These are phyloP conservation scores for Darksidea phi DNA, from an alignment of 495 filamentous ascomycete species.

Conservation along the genomic window DNA sequence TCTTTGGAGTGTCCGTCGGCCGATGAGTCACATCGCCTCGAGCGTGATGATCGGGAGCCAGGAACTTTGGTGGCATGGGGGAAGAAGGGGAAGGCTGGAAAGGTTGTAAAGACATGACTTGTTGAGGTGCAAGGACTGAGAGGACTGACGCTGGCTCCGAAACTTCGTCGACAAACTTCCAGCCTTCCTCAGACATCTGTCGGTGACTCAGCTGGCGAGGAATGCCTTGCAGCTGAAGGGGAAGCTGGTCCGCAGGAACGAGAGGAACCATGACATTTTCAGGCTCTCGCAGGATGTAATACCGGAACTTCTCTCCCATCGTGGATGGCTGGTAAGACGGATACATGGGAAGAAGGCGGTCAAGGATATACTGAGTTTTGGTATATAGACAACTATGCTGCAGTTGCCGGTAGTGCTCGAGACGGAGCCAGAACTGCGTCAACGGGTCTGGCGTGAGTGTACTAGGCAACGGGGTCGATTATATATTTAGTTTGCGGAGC, in stretches of 20 bases:
- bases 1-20: neutral
- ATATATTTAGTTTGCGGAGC: no score
- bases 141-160: neutral
- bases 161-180: conserved; percentile 9
- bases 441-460: no score
- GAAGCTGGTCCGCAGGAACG: conserved; percentile 15
- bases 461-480: no score
- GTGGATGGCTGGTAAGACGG: no score
- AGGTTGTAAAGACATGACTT: neutral
- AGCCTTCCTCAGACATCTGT: neutral
- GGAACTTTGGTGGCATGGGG: neutral
- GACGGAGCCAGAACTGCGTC: no score
- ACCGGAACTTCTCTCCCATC: neutral
- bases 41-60: neutral
- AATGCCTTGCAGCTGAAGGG: conserved; percentile 8
- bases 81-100: no score
- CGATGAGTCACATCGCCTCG: neutral
- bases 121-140: neutral
- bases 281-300: conserved; percentile 7
- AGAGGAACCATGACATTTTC: conserved; percentile 16
- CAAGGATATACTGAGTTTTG: no score
- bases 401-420: no score
- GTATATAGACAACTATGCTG: no score
- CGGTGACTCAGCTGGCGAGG: conserved; percentile 8
- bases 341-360: no score